These are phyloP conservation scores for Rhodomyrtus psidioides DNA, from an alignment of 441 rosid genomes.

Conservation along the genomic window DNA sequence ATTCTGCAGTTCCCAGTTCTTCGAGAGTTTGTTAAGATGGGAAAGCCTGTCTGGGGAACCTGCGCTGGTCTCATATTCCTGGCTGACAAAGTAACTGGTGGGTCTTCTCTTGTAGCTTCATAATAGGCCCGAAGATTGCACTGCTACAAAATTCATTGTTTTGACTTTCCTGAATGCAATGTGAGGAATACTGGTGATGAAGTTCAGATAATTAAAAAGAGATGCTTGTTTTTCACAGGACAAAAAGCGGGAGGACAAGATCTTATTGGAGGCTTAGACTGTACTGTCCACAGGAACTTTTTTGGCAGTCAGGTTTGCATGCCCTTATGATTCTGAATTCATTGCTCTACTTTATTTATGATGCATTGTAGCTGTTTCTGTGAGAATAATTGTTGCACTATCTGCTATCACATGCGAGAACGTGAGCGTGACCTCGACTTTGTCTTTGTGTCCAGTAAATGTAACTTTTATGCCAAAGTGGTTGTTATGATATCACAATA, in stretches of 20 bases:
- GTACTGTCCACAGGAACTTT: slow-evolving; percentile 76
- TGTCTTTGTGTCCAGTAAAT: neutral
- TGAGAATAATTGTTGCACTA: neutral
- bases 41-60: slow-evolving; percentile 98
- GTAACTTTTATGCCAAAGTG: neutral
- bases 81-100: slow-evolving; percentile 79
- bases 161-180: neutral
- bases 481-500: neutral
- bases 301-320: slow-evolving; percentile 88
- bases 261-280: slow-evolving; percentile 79
- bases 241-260: slow-evolving; percentile 92
- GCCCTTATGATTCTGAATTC: neutral
- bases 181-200: neutral
- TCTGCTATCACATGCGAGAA: neutral
- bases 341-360: neutral
- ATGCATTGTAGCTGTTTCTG: neutral
- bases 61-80: slow-evolving; percentile 95
- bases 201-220: neutral
- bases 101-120: slow-evolving; percentile 14
- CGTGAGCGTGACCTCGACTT: neutral
- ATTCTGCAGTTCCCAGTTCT: slow-evolving; percentile 68
- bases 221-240: slow-evolving; percentile 34
- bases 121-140: neutral
- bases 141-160: neutral
- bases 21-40: slow-evolving; percentile 71